A percentile compares a stretch with the other conserved stretches of the same genome.
These are phyloP conservation scores for Gossypium rotundifolium DNA, from an alignment of 345 rosid genomes.

Conservation along the genomic window DNA sequence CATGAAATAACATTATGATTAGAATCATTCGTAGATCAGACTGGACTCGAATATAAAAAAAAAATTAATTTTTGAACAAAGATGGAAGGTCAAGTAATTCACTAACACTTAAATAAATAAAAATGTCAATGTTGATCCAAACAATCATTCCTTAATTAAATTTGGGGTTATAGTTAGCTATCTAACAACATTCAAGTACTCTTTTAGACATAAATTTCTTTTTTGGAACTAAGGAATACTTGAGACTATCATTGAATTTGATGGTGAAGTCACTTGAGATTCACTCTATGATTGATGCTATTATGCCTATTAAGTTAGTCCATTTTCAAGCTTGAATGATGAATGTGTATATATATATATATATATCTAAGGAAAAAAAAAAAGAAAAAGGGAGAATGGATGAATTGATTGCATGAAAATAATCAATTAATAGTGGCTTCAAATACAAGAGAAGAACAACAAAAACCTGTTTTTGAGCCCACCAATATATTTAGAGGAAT, in stretches of 20 bases:
- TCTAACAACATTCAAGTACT: not conserved
- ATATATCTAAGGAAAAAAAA: no score
- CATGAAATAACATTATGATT: no score
- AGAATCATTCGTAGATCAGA: no score
- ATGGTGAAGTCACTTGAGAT: conserved; percentile 8
- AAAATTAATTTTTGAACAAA: no score
- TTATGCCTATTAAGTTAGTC: not conserved
- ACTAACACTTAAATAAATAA: no score
- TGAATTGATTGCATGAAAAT: not conserved
- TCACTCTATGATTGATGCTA: conserved; percentile 10
- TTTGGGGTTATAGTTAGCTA: not conserved
- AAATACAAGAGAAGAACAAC: not conserved
- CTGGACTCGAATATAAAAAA: no score
- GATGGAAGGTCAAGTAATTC: no score
- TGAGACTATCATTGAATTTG: conserved; percentile 4
- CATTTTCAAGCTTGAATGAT: not conserved
- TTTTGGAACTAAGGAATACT: not conserved
- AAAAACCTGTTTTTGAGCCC: not conserved
- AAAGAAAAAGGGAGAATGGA: not conserved
- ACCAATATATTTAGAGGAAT: not conserved
- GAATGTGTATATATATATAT: not conserved
- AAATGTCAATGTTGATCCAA: not conserved
- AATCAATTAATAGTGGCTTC: conserved; percentile 4
- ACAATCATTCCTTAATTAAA: not conserved
- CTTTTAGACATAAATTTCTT: not conserved